These are phyloP conservation scores for Colletotrichum tropicale DNA, from an alignment of 2,329 filamentous ascomycete species.

Conservation along the genomic window DNA sequence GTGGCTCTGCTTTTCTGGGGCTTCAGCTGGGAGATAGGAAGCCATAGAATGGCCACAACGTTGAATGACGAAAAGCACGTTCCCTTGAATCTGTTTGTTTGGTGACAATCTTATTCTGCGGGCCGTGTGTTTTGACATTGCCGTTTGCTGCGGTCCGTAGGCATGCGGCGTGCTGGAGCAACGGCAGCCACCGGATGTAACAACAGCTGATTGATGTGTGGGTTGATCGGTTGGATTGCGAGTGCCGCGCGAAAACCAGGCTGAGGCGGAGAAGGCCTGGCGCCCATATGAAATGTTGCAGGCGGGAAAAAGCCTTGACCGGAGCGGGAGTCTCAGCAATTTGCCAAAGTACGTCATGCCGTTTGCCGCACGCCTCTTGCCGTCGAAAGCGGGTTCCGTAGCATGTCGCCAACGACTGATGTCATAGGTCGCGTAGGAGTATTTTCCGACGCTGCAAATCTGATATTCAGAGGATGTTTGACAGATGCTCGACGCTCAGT, in stretches of 20 bases:
- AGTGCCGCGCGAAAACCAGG: not conserved
- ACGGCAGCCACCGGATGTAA: conserved; percentile 6
- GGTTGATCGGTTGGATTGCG: conserved; percentile 1
- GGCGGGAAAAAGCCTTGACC: not conserved
- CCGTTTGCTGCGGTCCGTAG: not conserved
- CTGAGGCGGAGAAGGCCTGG: not conserved
- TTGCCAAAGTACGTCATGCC: conserved; percentile 5
- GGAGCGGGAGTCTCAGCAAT: not conserved
- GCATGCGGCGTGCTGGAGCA: conserved; percentile 15
- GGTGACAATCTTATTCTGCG: conserved; percentile 9
- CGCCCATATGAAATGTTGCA: not conserved
- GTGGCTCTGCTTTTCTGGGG: not conserved
- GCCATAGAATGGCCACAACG: not conserved
- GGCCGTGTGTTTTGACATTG: conserved; percentile 11
- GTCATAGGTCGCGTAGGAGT: not conserved
- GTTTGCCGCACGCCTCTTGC: not conserved
- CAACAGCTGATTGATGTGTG: conserved; percentile 2
- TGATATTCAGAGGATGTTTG: not conserved
- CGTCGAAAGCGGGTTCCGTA: not conserved
- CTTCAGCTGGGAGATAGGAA: not conserved
- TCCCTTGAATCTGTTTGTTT: conserved; percentile 16
- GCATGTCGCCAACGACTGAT: not conserved
- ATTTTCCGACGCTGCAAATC: not conserved
- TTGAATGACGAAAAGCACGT: conserved; percentile 13
- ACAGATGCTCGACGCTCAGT: not conserved